Base-by-base conservation (phyloP, 1,284 basidiomycete genomes). In the Laetiporus sulphureus region DNA sequence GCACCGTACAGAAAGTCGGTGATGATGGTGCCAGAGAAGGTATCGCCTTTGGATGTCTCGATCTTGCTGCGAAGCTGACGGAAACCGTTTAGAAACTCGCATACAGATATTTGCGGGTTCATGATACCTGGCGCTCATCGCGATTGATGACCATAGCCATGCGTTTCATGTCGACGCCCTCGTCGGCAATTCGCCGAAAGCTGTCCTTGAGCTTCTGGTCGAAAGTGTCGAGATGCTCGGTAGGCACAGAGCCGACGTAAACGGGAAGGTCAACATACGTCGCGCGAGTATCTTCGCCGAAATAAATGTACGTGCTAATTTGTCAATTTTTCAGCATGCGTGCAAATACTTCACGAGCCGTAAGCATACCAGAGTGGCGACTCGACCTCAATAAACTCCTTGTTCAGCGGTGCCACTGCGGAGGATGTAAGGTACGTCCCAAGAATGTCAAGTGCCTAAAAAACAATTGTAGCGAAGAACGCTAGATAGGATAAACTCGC, bases 331-430 rank as follows among this genome's bases (percentile, higher is more conserved):
- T 34, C 13, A 34, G 18, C 16, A 16, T 19, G 8, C 16, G n/a
- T 20, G 19, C 12, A 24, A 10, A 43, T 15, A 18, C 20, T 16
- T 10, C 11, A 13, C 22, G 13, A 45, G 13, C 16, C 19, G 30
- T 36, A 32, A 44, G 60, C 70, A 32, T 49, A 85, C 88, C 91
- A 95, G 38, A 91, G 72, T 0, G 96, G 96, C 40, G 86, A 83
- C 52, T 94, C 84, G 38, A 85, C 88, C 66, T 99, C 96, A 38
- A 98, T 76, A 51, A 88, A 97, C 58, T 92, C 90, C 64, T 94
- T 94, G 58, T 89, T 91, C 43, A 99, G 67, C 15, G 94, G 93
- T 11, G 92, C 86, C 20, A 91, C 87, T 1, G 93, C 72, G 8
- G 89, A 89, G 33, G 91, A 90, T 35, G 91, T 93, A 30, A 99